Base-by-base conservation (phyloP, 192 early-diverging fungal species). In the Phycomyces blakesleeanus region DNA sequence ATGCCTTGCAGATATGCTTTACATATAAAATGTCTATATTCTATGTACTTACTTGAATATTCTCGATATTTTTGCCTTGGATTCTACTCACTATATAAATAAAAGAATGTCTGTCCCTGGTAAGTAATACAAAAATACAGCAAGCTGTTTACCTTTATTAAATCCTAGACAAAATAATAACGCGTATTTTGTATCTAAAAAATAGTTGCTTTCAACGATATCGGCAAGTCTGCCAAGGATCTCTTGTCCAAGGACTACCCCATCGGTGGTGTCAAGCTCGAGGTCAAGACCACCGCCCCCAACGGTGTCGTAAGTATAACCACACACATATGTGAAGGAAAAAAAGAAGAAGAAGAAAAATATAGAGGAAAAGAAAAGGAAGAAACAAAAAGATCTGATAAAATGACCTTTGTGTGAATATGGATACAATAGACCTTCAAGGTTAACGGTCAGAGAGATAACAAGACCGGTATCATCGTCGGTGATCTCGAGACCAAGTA, bases 401-500 rank as follows among this genome's bases (percentile, higher is more conserved):
- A 42, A 22, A 15, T 24, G 1, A 22, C 51, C 15, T 12, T 55
- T 44, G 55, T 15, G 42, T 18, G 24, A 20, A 25, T 57, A 12
- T 27, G 14, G 44, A 29, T 55, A 50, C 42, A 8, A 40, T 72
- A 94, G 93, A 89, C 89, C 61, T 99, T 99, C 85, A 97, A 93
- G 64, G 93, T 98, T 57, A 86, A 85, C 73, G 97, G 96, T 61
- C 75, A 80, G 59, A 93, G 95, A 80, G 94, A 98, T 81, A 87
- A 88, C 82, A 99, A 99, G 87, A 85, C 89, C 58, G 94, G 94
- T 44, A 82, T 78, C 71, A 97, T 99, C 71, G 84, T 89, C 70
- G 91, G 91, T 77, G 96, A 99, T 73, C 81, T 99, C 75, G 96
- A 97, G 87, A 90, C 91, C 79, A 99, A 98, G 86, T 98, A 96